Evolutionary conservation across 2,329 filamentous ascomycete species (phyloP), one percentile per base, ranked within the genome.

Genomic region (Hypoxylon sp.): DNA sequence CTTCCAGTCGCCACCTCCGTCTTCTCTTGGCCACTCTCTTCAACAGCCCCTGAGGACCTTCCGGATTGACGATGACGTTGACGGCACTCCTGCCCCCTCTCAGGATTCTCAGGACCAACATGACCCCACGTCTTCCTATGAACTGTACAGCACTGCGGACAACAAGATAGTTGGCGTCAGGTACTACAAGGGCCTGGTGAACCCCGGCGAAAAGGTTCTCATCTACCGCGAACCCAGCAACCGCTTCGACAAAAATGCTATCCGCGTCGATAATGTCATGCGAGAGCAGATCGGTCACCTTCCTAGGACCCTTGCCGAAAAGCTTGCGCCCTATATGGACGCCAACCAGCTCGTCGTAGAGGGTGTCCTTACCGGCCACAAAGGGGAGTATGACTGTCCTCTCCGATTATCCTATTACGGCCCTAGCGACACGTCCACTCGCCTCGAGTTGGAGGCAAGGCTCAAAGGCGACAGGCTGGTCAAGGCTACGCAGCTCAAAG

Each of bases 221-320:
- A 70, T 86, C 43, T 77, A 77, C 33, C 78, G 89, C 56, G 86
- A 91, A 63, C 85, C 86, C 2, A 64, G 69, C 2, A 92, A 92
- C 64, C 48, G 78, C 64, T 90, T 89, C 69, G 90, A 95, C 69
- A 62, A 65, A 4, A 95, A 95, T 74, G 91, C 91, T 0, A 91
- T 96, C 55, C 84, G 86, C 4, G 84, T 96, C 1, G 82, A 90
- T 67, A 96, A 95, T 72, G 90, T 93, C 11, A 83, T 89, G 69
- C 83, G 85, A 13, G 72, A 74, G 6, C 91, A 96, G 68, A 90
- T 96, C 66, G 92, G 92, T 0, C 91, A 96, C 73, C 79, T 96
- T 35, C 88, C 90, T 5, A 80, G 85, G 10, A 79, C 75, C 1
- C 69, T 91, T 18, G 91, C 87, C 0, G 76, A 79, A n/a, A 94